Base-by-base conservation (phyloP, 805 yeast genomes). In the Nadsonia fulvescens region DNA sequence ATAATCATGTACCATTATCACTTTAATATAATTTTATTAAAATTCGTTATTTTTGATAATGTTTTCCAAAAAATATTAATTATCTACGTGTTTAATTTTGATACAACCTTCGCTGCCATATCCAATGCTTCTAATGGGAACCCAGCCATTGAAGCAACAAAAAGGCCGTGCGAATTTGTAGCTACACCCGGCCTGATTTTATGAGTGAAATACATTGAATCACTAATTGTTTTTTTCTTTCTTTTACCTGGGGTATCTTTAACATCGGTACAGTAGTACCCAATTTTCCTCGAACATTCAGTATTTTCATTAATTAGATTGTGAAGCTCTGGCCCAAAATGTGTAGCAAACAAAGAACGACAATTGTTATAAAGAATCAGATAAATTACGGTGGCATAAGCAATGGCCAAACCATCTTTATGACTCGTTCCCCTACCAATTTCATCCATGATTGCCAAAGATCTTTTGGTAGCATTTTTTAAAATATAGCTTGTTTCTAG, bases 361-460 rank as follows among this genome's bases (percentile, higher is more conserved):
- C 89, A 72, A 37, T 63, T 56, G 36, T 71, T 76, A 4, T 45
- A 44, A 12, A 51, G 46, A 8, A 66, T 37, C 29, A 82, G 48
- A 40, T 70, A 64, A 20, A 63, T 46, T 24, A 82, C 47, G 1
- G 83, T 61, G 0, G 91, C 83, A 53, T 58, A 78, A 1, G 94
- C 92, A 29, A 82, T 70, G 1, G 93, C 75, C 4, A 76, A 55
- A 1, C 94, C 94, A 49, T 82, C 94, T 27, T 55, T 56, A 0
- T 79, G 72, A 29, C 91, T 74, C 0, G 94, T 82, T 0, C 94
- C 94, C 29, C 93, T 56, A 2, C 94, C 94, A 12, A 82, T 69
- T 41, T 82, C 94, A 47, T 82, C 94, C 30, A 82, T 55, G 12
- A 82, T 69, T 0, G 86, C 76, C 33, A 82, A 51, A 0, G 93